Evolutionary conservation across 306 rosid genomes (phyloP), one percentile per base, ranked within the genome.

Genomic region (Rosa chinensis): DNA sequence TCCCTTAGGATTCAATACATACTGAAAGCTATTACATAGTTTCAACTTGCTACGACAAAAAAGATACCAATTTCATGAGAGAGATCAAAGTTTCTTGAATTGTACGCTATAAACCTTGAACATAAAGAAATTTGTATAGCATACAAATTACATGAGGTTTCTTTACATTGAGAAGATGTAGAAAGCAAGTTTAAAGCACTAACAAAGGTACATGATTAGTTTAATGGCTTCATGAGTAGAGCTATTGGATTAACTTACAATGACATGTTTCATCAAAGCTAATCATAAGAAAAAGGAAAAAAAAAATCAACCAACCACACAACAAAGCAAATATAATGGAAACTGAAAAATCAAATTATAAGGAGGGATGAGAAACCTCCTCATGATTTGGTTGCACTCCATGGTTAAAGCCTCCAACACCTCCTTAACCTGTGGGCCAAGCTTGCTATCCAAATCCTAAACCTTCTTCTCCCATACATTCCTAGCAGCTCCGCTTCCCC

Each of bases 341-440:
- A 37, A 55, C n/a, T 8, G 17, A 16, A 73, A 49, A 18, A 80
- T 6, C 40, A 8, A 10, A 39, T 5, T 21, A 25, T 32, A 59
- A 62, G 2, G 45, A 76, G 18, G 56, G 37, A 70, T 25, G 73
- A 12, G 55, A 42, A 69, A 93, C 97, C 98, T 93, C 79, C 74
- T 90, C 79, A 91, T 82, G 7, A 89, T 79, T 67, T 88, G 96
- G 81, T 95, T 95, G 85, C 97, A 88, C 48, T 95, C 96, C 88
- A 89, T 83, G 1, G 86, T 89, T 17, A 88, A 80, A 28, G 92
- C 89, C 80, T 93, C 92, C 0, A 93, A 82, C 78, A 32, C 2
- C 37, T 95, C 99, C 77, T 90, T 88, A 79, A 87, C 76, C 56
- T 89, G 89, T 66, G 88, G 89, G 4, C 88, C 84, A 0, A 91